phyloP scores from a whole-genome alignment of 2,329 filamentous ascomycete species.

The Neopestalotiopsis sp. region DNA sequence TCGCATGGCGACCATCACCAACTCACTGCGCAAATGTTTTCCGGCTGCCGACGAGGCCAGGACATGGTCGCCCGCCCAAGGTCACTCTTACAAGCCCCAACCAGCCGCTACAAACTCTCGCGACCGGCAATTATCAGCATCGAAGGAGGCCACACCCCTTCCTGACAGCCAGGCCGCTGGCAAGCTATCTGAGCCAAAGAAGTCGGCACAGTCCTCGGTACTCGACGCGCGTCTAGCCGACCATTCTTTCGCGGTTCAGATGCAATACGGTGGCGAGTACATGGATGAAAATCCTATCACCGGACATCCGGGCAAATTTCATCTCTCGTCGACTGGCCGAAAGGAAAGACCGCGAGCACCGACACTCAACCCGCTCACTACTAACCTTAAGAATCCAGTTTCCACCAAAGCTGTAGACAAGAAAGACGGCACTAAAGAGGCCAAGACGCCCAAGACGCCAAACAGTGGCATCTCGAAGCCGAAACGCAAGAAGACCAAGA shows the following conservation, averaged over 20 bases:
- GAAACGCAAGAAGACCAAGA: conserved; percentile 45
- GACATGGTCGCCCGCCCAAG: conserved; percentile 60
- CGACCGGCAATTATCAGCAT: conserved; percentile 40
- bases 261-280: conserved; percentile 67
- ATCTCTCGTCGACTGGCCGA: conserved; percentile 66
- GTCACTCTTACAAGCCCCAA: conserved; percentile 56
- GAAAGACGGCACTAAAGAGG: conserved; percentile 34
- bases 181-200: conserved; percentile 20
- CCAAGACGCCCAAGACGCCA: conserved; percentile 41
- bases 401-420: conserved; percentile 26
- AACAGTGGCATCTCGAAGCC: conserved; percentile 38
- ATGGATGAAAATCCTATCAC: conserved; percentile 74
- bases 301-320: conserved; percentile 69
- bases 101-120: conserved; percentile 30
- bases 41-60: conserved; percentile 55
- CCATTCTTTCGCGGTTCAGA: conserved; percentile 62
- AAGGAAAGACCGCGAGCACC: conserved; percentile 44
- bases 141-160: conserved; percentile 54
- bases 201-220: conserved; percentile 24
- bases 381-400: conserved; percentile 29
- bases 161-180: conserved; percentile 36
- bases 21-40: conserved; percentile 58
- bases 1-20: conserved; percentile 62
- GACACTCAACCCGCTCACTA: conserved; percentile 30
- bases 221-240: conserved; percentile 52